These are phyloP conservation scores for Microsporum canis DNA, from an alignment of 2,329 filamentous ascomycete species.

Conservation along the genomic window DNA sequence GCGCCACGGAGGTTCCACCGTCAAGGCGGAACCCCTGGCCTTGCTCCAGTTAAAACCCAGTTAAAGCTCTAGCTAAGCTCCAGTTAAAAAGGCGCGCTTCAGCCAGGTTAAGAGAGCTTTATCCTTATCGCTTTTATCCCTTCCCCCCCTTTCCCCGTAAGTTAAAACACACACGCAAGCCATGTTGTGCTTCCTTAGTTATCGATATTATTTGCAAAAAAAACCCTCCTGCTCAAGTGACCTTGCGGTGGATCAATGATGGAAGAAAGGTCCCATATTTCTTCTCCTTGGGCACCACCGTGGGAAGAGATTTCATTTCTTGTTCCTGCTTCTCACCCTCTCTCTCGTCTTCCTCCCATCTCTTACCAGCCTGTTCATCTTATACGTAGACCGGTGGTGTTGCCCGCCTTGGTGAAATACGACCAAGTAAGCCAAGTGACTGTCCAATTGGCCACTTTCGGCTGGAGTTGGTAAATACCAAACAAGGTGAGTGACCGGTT, in stretches of 20 bases:
- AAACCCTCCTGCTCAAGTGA: background rate
- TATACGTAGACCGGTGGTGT: background rate
- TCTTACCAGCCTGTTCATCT: background rate
- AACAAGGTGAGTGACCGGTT: background rate
- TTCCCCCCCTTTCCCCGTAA: background rate
- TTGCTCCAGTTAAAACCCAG: background rate
- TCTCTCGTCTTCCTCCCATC: background rate
- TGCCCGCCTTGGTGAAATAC: background rate
- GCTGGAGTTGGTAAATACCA: background rate
- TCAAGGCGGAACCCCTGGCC: background rate
- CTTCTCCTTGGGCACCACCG: background rate
- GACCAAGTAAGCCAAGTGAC: background rate
- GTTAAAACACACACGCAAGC: background rate
- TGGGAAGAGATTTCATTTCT: background rate
- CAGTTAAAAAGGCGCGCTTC: background rate
- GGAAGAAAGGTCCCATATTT: constrained; percentile 2
- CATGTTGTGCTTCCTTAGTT: background rate
- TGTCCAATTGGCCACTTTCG: background rate
- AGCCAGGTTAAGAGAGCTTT: background rate
- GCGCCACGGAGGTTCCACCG: background rate
- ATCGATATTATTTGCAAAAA: background rate
- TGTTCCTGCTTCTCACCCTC: background rate
- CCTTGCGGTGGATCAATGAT: background rate
- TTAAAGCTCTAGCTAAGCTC: background rate
- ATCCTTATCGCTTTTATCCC: background rate